These are phyloP conservation scores for Teunomyces tritomae DNA, from an alignment of 805 yeast genomes.

Conservation along the genomic window DNA sequence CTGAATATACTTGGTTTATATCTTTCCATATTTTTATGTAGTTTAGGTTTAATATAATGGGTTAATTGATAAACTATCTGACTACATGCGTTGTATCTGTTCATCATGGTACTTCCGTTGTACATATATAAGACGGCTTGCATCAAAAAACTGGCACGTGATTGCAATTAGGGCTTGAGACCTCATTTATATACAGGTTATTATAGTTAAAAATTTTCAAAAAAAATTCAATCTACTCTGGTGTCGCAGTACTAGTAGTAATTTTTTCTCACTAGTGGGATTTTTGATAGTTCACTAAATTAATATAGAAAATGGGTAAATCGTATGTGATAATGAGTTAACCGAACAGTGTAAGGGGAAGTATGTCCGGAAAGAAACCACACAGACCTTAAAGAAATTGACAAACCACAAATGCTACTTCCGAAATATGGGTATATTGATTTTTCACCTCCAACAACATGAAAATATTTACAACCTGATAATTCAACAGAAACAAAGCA, in stretches of 20 bases:
- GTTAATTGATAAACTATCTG: neutral
- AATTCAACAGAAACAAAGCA: no score
- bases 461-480: no score
- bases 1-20: slow-evolving; percentile 10
- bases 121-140: neutral
- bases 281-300: slow-evolving; percentile 13
- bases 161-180: slow-evolving; percentile 5
- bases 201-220: slow-evolving; percentile 8
- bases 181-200: neutral
- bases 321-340: slow-evolving; percentile 27
- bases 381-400: neutral
- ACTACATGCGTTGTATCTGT: no score
- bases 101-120: neutral
- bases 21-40: slow-evolving; percentile 11
- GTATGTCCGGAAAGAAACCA: neutral
- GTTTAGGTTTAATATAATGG: slow-evolving; percentile 8
- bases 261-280: slow-evolving; percentile 3
- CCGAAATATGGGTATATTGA: no score
- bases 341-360: neutral
- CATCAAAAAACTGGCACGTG: no score
- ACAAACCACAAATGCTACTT: neutral
- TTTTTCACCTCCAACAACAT: no score
- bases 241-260: slow-evolving; percentile 2
- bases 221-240: slow-evolving; percentile 1
- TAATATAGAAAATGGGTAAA: slow-evolving; percentile 33